Percentiles rank a stretch among this genome's conserved stretches.
Conservation (phyloP, 352 stramenopile species). For the Phytophthora pinifolia region DNA sequence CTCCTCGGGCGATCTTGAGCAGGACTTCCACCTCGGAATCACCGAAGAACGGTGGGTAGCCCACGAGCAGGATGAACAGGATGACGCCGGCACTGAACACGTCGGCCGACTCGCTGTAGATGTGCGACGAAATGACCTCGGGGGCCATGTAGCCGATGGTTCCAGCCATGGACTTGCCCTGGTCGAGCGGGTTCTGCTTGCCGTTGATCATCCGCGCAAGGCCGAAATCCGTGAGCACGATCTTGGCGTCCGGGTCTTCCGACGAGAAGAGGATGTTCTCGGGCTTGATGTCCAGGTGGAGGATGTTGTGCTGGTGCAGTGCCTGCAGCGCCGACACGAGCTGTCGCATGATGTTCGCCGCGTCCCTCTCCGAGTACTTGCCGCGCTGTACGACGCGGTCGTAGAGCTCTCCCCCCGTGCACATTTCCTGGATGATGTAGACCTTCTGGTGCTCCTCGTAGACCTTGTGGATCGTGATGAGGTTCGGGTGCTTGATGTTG, state of each 20-base stretch:
- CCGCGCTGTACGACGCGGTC: conserved; percentile 67
- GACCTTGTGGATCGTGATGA: conserved; percentile 81
- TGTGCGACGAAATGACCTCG: conserved; percentile 67
- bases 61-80: conserved; percentile 76
- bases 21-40: conserved; percentile 78
- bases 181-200: conserved; percentile 63
- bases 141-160: conserved; percentile 82
- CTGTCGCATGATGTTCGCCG: conserved; percentile 62
- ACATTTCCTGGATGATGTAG: conserved; percentile 79
- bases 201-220: conserved; percentile 76
- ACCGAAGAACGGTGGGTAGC: conserved; percentile 74
- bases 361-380: conserved; percentile 66
- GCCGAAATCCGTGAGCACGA: conserved; percentile 78
- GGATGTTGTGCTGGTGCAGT: conserved; percentile 74
- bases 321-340: conserved; percentile 64
- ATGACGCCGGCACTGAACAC: conserved; percentile 85
- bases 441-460: conserved; percentile 84
- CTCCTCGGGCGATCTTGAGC: conserved; percentile 72
- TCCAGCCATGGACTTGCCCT: conserved; percentile 65
- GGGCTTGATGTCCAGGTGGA: conserved; percentile 80
- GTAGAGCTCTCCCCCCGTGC: conserved; percentile 74
- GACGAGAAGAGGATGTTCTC: conserved; percentile 79
- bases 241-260: conserved; percentile 48
- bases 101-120: conserved; percentile 67
- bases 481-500: conserved; percentile 74